A percentile compares a stretch with the other conserved stretches of the same genome.
Evolutionary conservation across 768 basidiomycete genomes (phyloP).

Genomic region (Suillus brevipes): DNA sequence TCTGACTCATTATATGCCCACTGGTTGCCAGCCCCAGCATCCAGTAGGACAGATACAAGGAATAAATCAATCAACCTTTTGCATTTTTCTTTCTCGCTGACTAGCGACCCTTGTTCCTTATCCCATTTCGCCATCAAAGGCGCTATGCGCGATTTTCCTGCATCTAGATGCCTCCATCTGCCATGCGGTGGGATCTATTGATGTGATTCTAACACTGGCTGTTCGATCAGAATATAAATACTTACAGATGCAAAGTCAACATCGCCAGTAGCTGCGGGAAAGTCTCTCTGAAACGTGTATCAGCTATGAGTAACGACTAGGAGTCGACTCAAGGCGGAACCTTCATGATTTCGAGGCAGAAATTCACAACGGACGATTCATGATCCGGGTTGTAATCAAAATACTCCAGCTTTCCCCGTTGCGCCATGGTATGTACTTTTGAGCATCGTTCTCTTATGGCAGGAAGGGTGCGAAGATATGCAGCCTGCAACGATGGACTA

Average conservation of each 20-base stretch:
- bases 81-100: constrained; percentile 58
- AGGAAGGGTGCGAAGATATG: constrained; percentile 81
- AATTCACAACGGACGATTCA: constrained; percentile 66
- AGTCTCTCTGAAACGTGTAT: constrained; percentile 65
- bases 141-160: constrained; percentile 60
- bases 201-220: constrained; percentile 4
- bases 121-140: constrained; percentile 63
- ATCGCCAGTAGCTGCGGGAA: constrained; percentile 37
- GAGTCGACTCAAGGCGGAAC: constrained; percentile 27
- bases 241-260: constrained; percentile 63
- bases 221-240: constrained; percentile 4
- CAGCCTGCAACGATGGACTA: constrained; percentile 32
- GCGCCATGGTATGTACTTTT: constrained; percentile 76
- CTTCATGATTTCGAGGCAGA: constrained; percentile 77
- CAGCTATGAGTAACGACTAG: constrained; percentile 9
- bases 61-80: constrained; percentile 87
- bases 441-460: constrained; percentile 87
- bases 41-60: constrained; percentile 86
- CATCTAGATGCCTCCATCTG: constrained; percentile 87
- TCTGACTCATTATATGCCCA: constrained; percentile 76
- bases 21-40: constrained; percentile 85
- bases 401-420: constrained; percentile 73
- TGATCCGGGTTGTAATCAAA: constrained; percentile 84
- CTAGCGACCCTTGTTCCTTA: constrained; percentile 33
- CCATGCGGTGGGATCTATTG: constrained; percentile 82